phyloP scores from a whole-genome alignment of 2,329 filamentous ascomycete genomes.

The Trichoderma sp. region DNA sequence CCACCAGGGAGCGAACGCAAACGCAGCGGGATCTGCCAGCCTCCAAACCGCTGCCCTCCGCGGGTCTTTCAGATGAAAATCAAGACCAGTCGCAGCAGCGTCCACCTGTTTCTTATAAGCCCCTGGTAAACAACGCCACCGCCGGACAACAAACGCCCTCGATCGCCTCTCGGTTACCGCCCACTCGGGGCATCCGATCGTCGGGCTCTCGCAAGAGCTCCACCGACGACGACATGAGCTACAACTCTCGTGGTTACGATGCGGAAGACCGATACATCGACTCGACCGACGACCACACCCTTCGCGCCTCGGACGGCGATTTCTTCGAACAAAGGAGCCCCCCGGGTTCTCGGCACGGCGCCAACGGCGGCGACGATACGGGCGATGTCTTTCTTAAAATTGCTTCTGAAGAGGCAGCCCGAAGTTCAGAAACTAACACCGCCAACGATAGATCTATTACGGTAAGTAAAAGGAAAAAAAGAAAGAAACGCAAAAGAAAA shows the following conservation, averaged over 20 bases:
- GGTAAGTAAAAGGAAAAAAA: slow-evolving; percentile 30
- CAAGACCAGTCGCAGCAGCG: slow-evolving; percentile 43
- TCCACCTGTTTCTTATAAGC: slow-evolving; percentile 55
- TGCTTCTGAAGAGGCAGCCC: slow-evolving; percentile 54
- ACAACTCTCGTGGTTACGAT: slow-evolving; percentile 47
- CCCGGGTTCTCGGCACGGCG: slow-evolving; percentile 41
- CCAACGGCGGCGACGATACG: slow-evolving; percentile 54
- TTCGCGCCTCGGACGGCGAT: slow-evolving; percentile 54
- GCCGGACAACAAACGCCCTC: slow-evolving; percentile 38
- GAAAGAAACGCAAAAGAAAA: slow-evolving; percentile 40
- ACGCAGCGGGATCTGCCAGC: slow-evolving; percentile 52
- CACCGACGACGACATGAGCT: slow-evolving; percentile 54
- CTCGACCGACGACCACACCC: slow-evolving; percentile 51
- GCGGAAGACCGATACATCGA: slow-evolving; percentile 47
- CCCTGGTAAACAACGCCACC: slow-evolving; percentile 34
- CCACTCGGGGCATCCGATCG: slow-evolving; percentile 59
- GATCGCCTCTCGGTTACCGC: slow-evolving; percentile 44
- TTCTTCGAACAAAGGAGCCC: slow-evolving; percentile 26
- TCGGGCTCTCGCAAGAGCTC: slow-evolving; percentile 59
- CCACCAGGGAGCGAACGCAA: slow-evolving; percentile 31
- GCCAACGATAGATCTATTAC: slow-evolving; percentile 39
- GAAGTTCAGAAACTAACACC: slow-evolving; percentile 41
- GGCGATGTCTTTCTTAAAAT: slow-evolving; percentile 62
- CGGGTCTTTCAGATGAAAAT: slow-evolving; percentile 51
- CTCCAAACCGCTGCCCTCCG: slow-evolving; percentile 45